Conservation (phyloP, 768 basidiomycete species). For the Suillus weaverae region DNA sequence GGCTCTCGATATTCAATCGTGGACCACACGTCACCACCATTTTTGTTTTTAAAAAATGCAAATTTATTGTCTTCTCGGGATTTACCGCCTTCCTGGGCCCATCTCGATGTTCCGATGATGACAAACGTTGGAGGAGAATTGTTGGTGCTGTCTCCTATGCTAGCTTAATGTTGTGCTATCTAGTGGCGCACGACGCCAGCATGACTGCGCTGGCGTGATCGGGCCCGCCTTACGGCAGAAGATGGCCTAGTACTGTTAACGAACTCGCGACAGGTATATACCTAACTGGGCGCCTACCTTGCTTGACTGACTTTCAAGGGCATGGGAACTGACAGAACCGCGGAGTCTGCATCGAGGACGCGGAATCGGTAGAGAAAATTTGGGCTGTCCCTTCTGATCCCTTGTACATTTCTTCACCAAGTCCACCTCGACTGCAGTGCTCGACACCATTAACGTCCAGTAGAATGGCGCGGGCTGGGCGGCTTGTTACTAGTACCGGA, state of each 20-base stretch:
- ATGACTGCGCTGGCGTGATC: neutral
- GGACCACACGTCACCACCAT: neutral
- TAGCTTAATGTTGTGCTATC: neutral
- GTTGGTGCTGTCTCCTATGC: neutral
- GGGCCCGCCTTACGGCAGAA: neutral
- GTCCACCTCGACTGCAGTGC: neutral
- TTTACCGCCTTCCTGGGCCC: neutral
- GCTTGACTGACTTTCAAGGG: neutral
- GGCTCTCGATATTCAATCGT: neutral
- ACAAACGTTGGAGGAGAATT: neutral
- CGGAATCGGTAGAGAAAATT: neutral
- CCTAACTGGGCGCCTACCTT: neutral
- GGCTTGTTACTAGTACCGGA: neutral
- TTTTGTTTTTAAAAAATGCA: neutral
- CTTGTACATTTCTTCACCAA: neutral
- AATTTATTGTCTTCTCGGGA: neutral
- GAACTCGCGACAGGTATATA: neutral
- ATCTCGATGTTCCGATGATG: neutral
- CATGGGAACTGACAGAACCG: neutral
- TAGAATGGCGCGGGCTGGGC: neutral
- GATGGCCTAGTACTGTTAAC: neutral
- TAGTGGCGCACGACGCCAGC: neutral
- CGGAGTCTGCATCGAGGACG: neutral
- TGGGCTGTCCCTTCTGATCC: neutral
- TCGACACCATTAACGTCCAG: neutral